A percentile compares a stretch with the other conserved stretches of the same genome.
Conservation (phyloP, 2,329 filamentous ascomycete species). For the Xylariales sp. region DNA sequence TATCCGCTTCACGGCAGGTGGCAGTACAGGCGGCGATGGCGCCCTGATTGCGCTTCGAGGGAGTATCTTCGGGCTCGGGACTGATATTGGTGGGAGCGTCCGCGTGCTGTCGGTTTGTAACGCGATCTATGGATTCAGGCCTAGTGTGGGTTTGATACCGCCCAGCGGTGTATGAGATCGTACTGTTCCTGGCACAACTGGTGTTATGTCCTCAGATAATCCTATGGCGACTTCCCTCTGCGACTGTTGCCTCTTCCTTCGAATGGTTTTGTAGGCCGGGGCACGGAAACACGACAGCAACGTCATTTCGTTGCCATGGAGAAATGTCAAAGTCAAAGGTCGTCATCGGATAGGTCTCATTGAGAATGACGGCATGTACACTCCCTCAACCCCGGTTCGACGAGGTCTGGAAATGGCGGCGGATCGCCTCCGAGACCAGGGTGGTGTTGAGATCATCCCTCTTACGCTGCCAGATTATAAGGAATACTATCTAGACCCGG, state of each 20-base stretch:
- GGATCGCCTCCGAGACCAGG: conserved; percentile 48
- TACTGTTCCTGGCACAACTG: conserved; percentile 64
- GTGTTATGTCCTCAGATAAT: conserved; percentile 59
- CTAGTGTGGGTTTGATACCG: conserved; percentile 45
- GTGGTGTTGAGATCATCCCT: conserved; percentile 55
- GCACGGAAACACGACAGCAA: conserved; percentile 42
- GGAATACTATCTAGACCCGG: neutral
- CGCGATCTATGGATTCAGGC: conserved; percentile 50
- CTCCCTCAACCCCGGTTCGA: conserved; percentile 60
- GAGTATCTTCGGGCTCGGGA: conserved; percentile 39
- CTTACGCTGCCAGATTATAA: neutral
- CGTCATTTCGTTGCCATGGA: conserved; percentile 55
- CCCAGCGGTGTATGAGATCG: conserved; percentile 58
- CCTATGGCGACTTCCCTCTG: conserved; percentile 58
- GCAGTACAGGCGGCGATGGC: conserved; percentile 51
- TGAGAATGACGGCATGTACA: conserved; percentile 59
- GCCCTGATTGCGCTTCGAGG: conserved; percentile 40
- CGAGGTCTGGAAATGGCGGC: conserved; percentile 54
- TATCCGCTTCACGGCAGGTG: conserved; percentile 49
- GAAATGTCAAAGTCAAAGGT: conserved; percentile 31
- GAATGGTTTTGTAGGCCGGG: conserved; percentile 12
- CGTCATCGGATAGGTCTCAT: conserved; percentile 55
- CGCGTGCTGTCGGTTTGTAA: conserved; percentile 49
- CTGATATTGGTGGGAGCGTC: conserved; percentile 47
- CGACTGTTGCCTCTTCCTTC: conserved; percentile 46